These are phyloP conservation scores for Trichoderma gamsii DNA, from an alignment of 495 filamentous ascomycete species.

Conservation along the genomic window DNA sequence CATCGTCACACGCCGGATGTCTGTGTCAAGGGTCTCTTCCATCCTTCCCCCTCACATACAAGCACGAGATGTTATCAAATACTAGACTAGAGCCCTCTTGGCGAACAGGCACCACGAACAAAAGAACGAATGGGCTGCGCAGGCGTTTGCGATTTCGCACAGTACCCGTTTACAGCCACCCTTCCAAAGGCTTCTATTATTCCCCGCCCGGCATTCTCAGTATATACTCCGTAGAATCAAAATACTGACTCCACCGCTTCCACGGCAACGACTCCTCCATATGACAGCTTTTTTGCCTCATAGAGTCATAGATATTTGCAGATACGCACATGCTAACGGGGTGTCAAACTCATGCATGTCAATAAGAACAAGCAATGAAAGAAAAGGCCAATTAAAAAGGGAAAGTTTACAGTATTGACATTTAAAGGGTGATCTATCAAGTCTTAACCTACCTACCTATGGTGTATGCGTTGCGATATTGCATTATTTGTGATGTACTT, in stretches of 20 bases:
- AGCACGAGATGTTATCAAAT: too few species aligned
- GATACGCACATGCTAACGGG: background rate
- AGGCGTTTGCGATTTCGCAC: background rate
- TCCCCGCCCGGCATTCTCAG: constrained; percentile 5
- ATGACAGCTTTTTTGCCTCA: background rate
- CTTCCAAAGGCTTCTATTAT: constrained; percentile 9
- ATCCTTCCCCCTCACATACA: too few species aligned
- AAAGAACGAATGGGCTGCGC: too few species aligned
- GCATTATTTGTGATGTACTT: too few species aligned
- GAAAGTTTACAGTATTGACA: background rate
- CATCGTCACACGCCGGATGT: too few species aligned
- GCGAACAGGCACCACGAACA: too few species aligned
- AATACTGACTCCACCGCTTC: background rate
- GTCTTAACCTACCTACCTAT: background rate
- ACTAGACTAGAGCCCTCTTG: too few species aligned
- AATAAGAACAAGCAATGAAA: too few species aligned
- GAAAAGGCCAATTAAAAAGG: too few species aligned
- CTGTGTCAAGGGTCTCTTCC: too few species aligned
- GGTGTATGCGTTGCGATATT: background rate
- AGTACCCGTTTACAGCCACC: background rate
- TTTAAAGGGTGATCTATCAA: background rate
- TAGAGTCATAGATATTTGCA: background rate
- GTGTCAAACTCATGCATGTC: background rate
- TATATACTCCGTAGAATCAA: background rate
- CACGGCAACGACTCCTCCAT: background rate